Percentiles rank a stretch among this genome's conserved stretches.
These are phyloP conservation scores for Hevea brasiliensis DNA, from an alignment of 345 rosid genomes.

Conservation along the genomic window DNA sequence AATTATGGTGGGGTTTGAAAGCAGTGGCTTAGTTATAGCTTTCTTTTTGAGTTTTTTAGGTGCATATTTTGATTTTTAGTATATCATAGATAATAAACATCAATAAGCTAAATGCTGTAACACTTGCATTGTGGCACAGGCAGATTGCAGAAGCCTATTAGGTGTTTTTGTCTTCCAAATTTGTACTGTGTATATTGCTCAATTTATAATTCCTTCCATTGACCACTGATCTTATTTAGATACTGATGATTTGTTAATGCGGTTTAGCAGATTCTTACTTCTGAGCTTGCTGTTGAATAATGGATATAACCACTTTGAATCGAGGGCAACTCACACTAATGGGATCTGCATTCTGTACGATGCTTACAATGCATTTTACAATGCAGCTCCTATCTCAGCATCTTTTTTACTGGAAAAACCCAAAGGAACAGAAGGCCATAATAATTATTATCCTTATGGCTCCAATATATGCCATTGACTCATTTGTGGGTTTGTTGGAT, in stretches of 20 bases:
- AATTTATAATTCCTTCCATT: background rate
- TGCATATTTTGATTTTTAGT: too few species aligned
- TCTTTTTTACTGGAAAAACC: conserved; percentile 88
- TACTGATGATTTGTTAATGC: background rate
- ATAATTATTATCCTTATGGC: conserved; percentile 87
- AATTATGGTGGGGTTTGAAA: too few species aligned
- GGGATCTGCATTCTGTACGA: conserved; percentile 59
- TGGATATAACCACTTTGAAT: conserved; percentile 56
- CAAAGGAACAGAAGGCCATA: conserved; percentile 94
- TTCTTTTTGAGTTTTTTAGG: too few species aligned
- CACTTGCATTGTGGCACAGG: too few species aligned
- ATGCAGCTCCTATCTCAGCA: conserved; percentile 81
- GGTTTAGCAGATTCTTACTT: conserved; percentile 25
- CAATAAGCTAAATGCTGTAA: too few species aligned
- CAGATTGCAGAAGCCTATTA: too few species aligned
- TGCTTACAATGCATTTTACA: conserved; percentile 72
- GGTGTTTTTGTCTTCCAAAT: background rate
- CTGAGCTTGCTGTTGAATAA: conserved; percentile 28
- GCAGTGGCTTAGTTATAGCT: too few species aligned
- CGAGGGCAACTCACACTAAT: conserved; percentile 62
- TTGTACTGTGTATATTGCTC: background rate
- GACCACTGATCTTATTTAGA: background rate
- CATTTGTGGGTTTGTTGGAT: conserved; percentile 78
- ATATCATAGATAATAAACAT: too few species aligned
- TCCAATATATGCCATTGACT: conserved; percentile 72